These are phyloP conservation scores for Saccharomyces kudriavzevii DNA, from an alignment of 805 yeast genomes.

Conservation along the genomic window DNA sequence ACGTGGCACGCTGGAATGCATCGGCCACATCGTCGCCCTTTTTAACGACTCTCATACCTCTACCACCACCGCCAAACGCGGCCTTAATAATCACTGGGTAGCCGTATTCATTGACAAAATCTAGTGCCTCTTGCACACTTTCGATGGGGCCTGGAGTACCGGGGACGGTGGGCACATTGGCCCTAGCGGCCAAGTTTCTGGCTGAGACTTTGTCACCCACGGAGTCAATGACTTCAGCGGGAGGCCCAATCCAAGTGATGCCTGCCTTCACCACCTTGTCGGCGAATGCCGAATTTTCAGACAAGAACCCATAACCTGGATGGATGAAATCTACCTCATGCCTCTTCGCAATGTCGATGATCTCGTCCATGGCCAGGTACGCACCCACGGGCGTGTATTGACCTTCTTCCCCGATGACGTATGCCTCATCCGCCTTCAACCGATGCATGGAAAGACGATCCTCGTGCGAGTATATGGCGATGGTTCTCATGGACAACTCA, in stretches of 20 bases:
- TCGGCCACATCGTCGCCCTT: slow-evolving; percentile 91
- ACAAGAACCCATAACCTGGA: slow-evolving; percentile 86
- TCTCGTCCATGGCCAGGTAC: slow-evolving; percentile 90
- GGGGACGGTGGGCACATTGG: slow-evolving; percentile 88
- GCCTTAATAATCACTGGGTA: slow-evolving; percentile 97
- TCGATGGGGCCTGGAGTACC: slow-evolving; percentile 98
- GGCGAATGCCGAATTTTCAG: slow-evolving; percentile 91
- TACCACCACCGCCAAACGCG: slow-evolving; percentile 99
- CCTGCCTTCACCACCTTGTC: slow-evolving; percentile 84
- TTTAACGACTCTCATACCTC: slow-evolving; percentile 98
- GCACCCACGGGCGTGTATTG: slow-evolving; percentile 94
- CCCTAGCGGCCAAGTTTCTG: slow-evolving; percentile 71
- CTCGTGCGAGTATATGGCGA: slow-evolving; percentile 93
- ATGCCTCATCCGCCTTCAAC: slow-evolving; percentile 88
- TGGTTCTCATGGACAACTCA: slow-evolving; percentile 93
- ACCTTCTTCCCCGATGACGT: slow-evolving; percentile 82
- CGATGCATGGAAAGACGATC: slow-evolving; percentile 93
- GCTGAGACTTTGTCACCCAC: slow-evolving; percentile 98
- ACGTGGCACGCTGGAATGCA: slow-evolving; percentile 86
- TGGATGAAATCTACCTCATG: slow-evolving; percentile 81
- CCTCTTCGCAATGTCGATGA: slow-evolving; percentile 71
- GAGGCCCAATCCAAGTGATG: slow-evolving; percentile 94
- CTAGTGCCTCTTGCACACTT: slow-evolving; percentile 63
- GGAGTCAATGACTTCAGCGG: slow-evolving; percentile 75
- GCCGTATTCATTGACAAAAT: slow-evolving; percentile 77